Evolutionary conservation across 2,329 filamentous ascomycete species (phyloP).

Genomic region (Microdochium nivale): DNA sequence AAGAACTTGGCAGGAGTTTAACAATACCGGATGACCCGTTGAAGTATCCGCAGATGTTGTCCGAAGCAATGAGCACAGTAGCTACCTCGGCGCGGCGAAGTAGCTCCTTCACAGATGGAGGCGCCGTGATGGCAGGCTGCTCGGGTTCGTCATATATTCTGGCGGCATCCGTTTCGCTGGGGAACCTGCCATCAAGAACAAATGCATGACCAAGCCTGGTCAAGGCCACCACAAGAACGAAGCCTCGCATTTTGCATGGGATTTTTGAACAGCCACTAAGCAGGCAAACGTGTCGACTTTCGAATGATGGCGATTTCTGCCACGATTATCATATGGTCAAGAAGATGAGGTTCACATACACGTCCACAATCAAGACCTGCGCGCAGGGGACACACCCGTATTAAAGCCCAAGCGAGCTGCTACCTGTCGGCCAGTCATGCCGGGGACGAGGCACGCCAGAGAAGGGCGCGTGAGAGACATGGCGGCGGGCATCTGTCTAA

Average conservation of each 20-base stretch:
- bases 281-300: neutral
- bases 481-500: too few species aligned
- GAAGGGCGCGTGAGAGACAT: too few species aligned
- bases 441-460: too few species aligned
- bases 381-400: too few species aligned
- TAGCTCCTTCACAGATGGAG: slow-evolving; percentile 25
- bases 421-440: too few species aligned
- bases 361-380: too few species aligned
- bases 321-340: too few species aligned
- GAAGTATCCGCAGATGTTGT: slow-evolving; percentile 43
- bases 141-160: slow-evolving; percentile 13
- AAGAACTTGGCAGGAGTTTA: neutral
- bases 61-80: slow-evolving; percentile 34
- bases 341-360: too few species aligned
- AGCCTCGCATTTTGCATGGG: slow-evolving; percentile 12
- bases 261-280: neutral
- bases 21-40: slow-evolving; percentile 26
- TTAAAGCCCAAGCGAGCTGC: too few species aligned
- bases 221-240: slow-evolving; percentile 19
- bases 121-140: slow-evolving; percentile 25
- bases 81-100: slow-evolving; percentile 20
- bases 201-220: slow-evolving; percentile 24
- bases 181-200: slow-evolving; percentile 18
- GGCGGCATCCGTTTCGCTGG: slow-evolving; percentile 24
- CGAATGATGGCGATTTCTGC: neutral